A percentile compares a stretch with the other conserved stretches of the same genome.
These are phyloP conservation scores for Rhizoclosmatium sp. DNA, from an alignment of 192 early-diverging fungal species.

Conservation along the genomic window DNA sequence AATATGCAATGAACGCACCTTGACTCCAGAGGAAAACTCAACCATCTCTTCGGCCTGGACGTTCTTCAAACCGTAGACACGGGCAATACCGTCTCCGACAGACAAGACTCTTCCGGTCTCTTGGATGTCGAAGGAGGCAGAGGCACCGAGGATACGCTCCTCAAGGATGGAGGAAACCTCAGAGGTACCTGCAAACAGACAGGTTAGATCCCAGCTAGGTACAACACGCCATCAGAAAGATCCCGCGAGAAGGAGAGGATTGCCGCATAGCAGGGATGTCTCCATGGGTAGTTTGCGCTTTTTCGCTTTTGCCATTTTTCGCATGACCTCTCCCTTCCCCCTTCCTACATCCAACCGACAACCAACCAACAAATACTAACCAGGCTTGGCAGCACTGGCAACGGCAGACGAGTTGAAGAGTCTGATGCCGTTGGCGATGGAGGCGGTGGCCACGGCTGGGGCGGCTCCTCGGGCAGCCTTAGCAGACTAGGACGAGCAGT, in stretches of 20 bases:
- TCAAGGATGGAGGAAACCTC: constrained; percentile 99
- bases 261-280: background rate
- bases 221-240: background rate
- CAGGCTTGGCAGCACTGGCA: constrained; percentile 31
- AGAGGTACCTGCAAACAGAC: constrained; percentile 64
- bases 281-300: background rate
- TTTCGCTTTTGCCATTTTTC: constrained; percentile 14
- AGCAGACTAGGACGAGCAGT: background rate
- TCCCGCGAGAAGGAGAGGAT: background rate
- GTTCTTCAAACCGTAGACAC: constrained; percentile 99
- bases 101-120: constrained; percentile 99
- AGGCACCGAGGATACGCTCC: constrained; percentile 92
- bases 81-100: constrained; percentile 99
- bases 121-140: constrained; percentile 86
- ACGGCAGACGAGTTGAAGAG: constrained; percentile 38
- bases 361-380: background rate
- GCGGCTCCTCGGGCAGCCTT: constrained; percentile 14
- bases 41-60: constrained; percentile 99
- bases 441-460: constrained; percentile 26
- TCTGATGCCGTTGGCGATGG: constrained; percentile 26
- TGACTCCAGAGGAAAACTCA: constrained; percentile 99
- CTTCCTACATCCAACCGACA: no score
- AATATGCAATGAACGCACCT: constrained; percentile 59
- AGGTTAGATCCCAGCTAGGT: background rate
- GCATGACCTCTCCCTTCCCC: background rate